Base-by-base conservation (phyloP, 768 basidiomycete species). In the Phaeotremella skinneri region DNA sequence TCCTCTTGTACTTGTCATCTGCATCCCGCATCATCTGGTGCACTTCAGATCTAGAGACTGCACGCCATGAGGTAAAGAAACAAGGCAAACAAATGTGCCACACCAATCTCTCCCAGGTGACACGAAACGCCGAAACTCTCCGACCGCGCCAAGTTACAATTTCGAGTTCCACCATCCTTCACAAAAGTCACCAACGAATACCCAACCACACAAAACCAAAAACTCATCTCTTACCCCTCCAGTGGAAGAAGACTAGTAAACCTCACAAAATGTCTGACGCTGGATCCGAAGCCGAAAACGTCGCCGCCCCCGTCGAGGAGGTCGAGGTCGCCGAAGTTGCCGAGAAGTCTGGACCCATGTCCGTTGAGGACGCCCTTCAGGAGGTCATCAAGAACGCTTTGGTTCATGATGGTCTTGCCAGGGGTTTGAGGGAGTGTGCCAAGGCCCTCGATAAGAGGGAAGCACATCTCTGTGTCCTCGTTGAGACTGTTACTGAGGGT, bases 321-420 rank as follows among this genome's bases (percentile, higher is more conserved):
- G 78, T 78, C 63, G 84, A 83, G 65, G 84, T 84, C 78, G 88
- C 88, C 76, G 89, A 91, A 80, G 91, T 91, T 68, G 75, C 75
- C 41, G 80, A 89, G 70, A 93, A 90, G 82, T 70, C 75, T 52
- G 92, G 91, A 67, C 93, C 93, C 82, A 82, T 98, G 77, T 85
- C 88, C 61, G 90, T 98, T 67, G 94, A 99, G 82, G 92, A 96
- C 52, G 78, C 77, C 42, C 72, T 78, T 54, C 77, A 97, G 89
- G 88, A 94, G 89, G 94, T 99, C 66, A 83, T 99, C 85, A 99
- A 98, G 85, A 96, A 91, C 76, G 90, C 94, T 58, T 87, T 99
- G 72, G 87, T 92, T 67, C 93, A 97, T 82, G 94, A 99, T 77
- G 93, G 94, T 76, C 91, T 99, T 62, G 91, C 94, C 61, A 90